A percentile compares a stretch with the other conserved stretches of the same genome.
phyloP scores from a whole-genome alignment of 2,329 filamentous ascomycete species.

The Stachybotrys echinatus region DNA sequence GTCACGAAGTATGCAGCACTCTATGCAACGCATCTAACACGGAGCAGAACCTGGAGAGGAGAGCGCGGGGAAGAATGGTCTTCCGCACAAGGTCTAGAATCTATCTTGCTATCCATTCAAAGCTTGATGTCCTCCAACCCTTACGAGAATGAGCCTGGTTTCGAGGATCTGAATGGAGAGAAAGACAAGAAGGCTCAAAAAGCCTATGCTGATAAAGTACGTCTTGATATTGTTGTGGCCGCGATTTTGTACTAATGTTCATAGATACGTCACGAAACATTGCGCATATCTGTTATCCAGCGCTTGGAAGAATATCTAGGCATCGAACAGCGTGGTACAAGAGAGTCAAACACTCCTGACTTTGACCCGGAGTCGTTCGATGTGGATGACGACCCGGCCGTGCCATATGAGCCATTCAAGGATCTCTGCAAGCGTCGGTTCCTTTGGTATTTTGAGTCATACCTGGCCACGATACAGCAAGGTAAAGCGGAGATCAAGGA shows the following conservation, averaged over 20 bases:
- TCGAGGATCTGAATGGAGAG: conserved; percentile 65
- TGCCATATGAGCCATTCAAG: conserved; percentile 78
- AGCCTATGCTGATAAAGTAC: conserved; percentile 74
- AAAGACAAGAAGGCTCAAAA: conserved; percentile 69
- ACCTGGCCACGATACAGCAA: conserved; percentile 64
- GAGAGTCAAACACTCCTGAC: neutral
- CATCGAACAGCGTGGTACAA: conserved; percentile 47
- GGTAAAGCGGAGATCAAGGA: conserved; percentile 60
- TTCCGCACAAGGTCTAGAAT: conserved; percentile 90
- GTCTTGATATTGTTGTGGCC: too few species aligned
- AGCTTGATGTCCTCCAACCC: conserved; percentile 92
- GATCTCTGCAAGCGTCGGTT: conserved; percentile 89
- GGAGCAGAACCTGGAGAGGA: conserved; percentile 84
- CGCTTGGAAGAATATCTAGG: conserved; percentile 75
- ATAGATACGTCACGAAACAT: conserved; percentile 87
- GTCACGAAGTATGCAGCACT: conserved; percentile 1
- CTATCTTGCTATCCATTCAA: conserved; percentile 90
- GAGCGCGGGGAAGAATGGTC: conserved; percentile 94
- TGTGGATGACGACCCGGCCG: conserved; percentile 1
- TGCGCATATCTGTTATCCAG: conserved; percentile 81
- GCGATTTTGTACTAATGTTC: too few species aligned
- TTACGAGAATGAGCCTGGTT: conserved; percentile 94
- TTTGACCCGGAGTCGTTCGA: neutral
- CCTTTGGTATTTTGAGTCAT: conserved; percentile 92
- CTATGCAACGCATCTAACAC: neutral